Conservation (phyloP, 2,329 filamentous ascomycete species). For the Fusarium denticulatum region DNA sequence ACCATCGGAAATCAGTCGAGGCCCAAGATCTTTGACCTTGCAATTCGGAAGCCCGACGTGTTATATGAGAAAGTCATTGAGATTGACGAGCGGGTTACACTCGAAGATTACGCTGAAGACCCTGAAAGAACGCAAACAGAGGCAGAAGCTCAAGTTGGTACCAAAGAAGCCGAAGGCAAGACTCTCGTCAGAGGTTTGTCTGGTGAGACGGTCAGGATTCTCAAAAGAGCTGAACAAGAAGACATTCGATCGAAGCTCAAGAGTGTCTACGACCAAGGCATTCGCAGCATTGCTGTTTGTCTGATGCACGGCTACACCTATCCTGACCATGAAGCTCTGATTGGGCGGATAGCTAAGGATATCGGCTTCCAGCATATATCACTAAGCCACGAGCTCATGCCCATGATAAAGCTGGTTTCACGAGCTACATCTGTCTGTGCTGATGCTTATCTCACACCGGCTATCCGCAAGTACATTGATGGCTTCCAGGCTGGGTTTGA, state of each 20-base stretch:
- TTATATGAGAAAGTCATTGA: constrained; percentile 89
- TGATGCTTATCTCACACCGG: constrained; percentile 57
- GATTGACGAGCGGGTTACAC: constrained; percentile 87
- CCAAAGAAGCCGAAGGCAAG: constrained; percentile 59
- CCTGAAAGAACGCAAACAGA: constrained; percentile 69
- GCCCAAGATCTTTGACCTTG: constrained; percentile 90
- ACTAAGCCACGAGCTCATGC: constrained; percentile 54
- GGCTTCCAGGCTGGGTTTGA: constrained; percentile 84
- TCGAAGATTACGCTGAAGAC: constrained; percentile 93
- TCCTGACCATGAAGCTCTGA: constrained; percentile 81
- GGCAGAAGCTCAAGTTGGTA: constrained; percentile 64
- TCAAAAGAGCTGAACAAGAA: constrained; percentile 66
- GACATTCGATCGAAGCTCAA: constrained; percentile 68
- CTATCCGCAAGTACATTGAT: constrained; percentile 62
- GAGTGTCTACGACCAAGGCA: constrained; percentile 70
- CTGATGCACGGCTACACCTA: constrained; percentile 95
- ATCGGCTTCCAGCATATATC: constrained; percentile 82
- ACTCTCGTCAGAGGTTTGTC: constrained; percentile 74
- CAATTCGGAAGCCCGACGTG: constrained; percentile 86
- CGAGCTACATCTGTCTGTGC: constrained; percentile 56
- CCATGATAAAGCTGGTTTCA: constrained; percentile 57
- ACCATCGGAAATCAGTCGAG: constrained; percentile 91
- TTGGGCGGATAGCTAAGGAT: constrained; percentile 79
- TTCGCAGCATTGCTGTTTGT: constrained; percentile 87
- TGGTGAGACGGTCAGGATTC: constrained; percentile 74